Percentiles rank a stretch among this genome's conserved stretches.
These are phyloP conservation scores for Cylindrodendrum hubeiense DNA, from an alignment of 2,329 filamentous ascomycete species.

Conservation along the genomic window DNA sequence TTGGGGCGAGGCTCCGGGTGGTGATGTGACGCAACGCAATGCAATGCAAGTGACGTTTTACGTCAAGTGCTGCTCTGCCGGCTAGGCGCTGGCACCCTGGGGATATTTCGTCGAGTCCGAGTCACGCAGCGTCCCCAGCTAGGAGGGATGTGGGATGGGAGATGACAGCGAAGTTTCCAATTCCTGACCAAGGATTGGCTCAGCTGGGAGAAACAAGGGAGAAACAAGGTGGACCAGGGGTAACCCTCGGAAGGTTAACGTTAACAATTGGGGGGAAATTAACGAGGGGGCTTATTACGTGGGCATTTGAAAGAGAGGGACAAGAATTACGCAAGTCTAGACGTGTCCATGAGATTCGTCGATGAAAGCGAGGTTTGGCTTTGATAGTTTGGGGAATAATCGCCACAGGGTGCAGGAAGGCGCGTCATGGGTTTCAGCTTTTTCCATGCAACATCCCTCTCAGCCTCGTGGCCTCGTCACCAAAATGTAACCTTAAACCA, in stretches of 20 bases:
- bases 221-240: conserved; percentile 17
- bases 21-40: conserved; percentile 2
- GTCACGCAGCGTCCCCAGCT: not conserved
- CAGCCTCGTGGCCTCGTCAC: not conserved
- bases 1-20: conserved; percentile 46
- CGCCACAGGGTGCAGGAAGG: not conserved
- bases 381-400: conserved; percentile 7
- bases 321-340: conserved; percentile 17
- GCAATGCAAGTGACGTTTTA: conserved; percentile 5
- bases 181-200: conserved; percentile 32
- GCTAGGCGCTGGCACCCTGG: not conserved
- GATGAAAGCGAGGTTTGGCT: conserved; percentile 10
- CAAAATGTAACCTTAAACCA: not conserved
- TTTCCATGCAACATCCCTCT: conserved; percentile 10
- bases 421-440: conserved; percentile 22
- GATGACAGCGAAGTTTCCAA: conserved; percentile 36
- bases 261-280: conserved; percentile 2
- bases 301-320: not conserved
- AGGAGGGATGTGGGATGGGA: not conserved
- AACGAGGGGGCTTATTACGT: conserved; percentile 12
- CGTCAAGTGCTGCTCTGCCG: not conserved
- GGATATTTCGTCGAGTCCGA: not conserved
- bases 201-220: not conserved
- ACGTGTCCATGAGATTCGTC: not conserved
- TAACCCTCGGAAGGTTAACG: not conserved